Conservation (phyloP, 805 yeast genomes). For the Ascoidea rubescens region DNA sequence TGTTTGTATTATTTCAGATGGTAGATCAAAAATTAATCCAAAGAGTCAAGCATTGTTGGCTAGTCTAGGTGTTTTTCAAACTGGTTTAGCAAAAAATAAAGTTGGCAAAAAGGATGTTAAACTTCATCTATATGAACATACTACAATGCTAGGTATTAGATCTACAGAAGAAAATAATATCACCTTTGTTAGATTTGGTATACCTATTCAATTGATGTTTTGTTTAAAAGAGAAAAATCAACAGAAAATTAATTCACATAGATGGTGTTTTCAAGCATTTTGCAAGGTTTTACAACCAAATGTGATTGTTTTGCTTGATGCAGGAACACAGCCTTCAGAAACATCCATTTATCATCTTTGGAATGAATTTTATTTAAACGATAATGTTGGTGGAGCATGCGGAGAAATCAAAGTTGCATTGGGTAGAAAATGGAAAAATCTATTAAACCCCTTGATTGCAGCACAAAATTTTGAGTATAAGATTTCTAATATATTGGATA, state of each 20-base stretch:
- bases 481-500: conserved; percentile 87
- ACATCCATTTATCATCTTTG: conserved; percentile 81
- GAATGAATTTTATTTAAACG: conserved; percentile 65
- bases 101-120: conserved; percentile 72
- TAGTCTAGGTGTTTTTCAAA: conserved; percentile 85
- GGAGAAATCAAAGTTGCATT: conserved; percentile 88
- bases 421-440: conserved; percentile 41
- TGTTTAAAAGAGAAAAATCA: conserved; percentile 85
- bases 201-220: conserved; percentile 81
- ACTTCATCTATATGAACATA: conserved; percentile 87
- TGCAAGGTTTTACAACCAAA: conserved; percentile 74
- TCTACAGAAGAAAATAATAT: conserved; percentile 48
- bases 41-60: conserved; percentile 70
- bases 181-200: conserved; percentile 50
- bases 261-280: conserved; percentile 95
- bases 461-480: conserved; percentile 96
- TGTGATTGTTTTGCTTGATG: conserved; percentile 76
- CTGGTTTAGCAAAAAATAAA: conserved; percentile 86
- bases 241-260: conserved; percentile 85
- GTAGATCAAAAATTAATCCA: conserved; percentile 72
- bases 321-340: conserved; percentile 85
- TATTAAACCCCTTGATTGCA: conserved; percentile 84
- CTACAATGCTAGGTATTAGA: conserved; percentile 79
- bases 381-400: conserved; percentile 93
- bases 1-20: conserved; percentile 83